phyloP scores from a whole-genome alignment of 345 rosid species.

The Ceriops zippeliana region DNA sequence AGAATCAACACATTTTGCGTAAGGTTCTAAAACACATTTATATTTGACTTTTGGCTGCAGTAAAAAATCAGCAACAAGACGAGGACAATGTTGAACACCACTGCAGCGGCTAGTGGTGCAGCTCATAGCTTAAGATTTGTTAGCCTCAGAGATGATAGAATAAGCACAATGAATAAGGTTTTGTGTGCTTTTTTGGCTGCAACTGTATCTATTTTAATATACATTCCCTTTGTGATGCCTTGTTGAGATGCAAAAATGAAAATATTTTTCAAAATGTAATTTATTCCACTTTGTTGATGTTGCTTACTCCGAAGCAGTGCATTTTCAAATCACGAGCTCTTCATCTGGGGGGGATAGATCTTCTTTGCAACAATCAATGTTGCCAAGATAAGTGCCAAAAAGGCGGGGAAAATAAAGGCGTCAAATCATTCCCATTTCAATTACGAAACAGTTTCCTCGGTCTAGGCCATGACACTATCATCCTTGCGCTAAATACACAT shows the following conservation, averaged over 20 bases:
- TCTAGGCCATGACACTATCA: neutral
- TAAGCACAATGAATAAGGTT: slow-evolving; percentile 26
- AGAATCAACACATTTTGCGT: too few species aligned
- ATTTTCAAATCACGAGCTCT: neutral
- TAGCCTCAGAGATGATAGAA: slow-evolving; percentile 29
- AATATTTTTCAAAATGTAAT: neutral
- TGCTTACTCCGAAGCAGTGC: too few species aligned
- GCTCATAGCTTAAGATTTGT: slow-evolving; percentile 31
- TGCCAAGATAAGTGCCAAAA: too few species aligned
- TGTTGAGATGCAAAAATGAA: slow-evolving; percentile 18
- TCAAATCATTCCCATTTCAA: neutral
- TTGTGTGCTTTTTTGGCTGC: slow-evolving; percentile 22
- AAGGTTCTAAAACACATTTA: too few species aligned
- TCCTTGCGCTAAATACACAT: too few species aligned
- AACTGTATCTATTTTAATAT: slow-evolving; percentile 38
- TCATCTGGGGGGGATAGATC: neutral
- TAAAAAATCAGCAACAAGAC: slow-evolving; percentile 65
- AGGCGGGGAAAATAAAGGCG: neutral
- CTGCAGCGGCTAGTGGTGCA: slow-evolving; percentile 36
- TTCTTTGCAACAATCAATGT: too few species aligned
- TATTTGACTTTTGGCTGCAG: slow-evolving; percentile 38
- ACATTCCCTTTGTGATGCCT: slow-evolving; percentile 36
- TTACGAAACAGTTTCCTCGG: neutral
- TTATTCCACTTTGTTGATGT: neutral
- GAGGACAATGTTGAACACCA: slow-evolving; percentile 53